Evolutionary conservation across 805 yeast species (phyloP).

Genomic region (Nakazawaea anatomiae): DNA sequence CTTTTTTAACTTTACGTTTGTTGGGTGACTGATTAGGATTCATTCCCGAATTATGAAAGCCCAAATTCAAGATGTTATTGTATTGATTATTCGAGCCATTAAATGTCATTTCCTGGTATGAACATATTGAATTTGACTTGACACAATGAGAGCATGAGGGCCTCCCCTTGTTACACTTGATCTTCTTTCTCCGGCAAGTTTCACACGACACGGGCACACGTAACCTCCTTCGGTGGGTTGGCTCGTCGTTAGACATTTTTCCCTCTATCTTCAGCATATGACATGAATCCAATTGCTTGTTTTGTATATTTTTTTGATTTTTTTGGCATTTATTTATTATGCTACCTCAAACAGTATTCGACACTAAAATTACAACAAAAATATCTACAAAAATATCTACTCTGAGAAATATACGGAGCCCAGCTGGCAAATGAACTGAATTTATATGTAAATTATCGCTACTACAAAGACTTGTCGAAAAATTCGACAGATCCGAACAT

Average conservation of each 20-base stretch:
- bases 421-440: not conserved
- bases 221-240: slow-evolving; percentile 1
- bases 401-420: no score
- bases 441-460: no score
- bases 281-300: not conserved
- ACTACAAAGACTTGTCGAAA: not conserved
- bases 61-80: slow-evolving; percentile 7
- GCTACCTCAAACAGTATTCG: not conserved
- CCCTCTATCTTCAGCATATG: not conserved
- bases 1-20: not conserved
- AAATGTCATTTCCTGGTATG: slow-evolving; percentile 6
- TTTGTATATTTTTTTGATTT: not conserved
- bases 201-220: slow-evolving; percentile 10
- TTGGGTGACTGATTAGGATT: not conserved
- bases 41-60: not conserved
- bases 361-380: not conserved
- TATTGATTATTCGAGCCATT: not conserved
- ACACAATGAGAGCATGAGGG: slow-evolving; percentile 5
- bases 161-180: slow-evolving; percentile 6
- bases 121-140: slow-evolving; percentile 1
- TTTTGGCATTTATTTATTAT: not conserved
- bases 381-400: no score
- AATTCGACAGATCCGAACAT: slow-evolving; percentile 6
- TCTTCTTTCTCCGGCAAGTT: slow-evolving; percentile 7
- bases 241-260: not conserved